Evolutionary conservation across 148 eudicot genomes (phyloP).

Genomic region (Rheum nobile): DNA sequence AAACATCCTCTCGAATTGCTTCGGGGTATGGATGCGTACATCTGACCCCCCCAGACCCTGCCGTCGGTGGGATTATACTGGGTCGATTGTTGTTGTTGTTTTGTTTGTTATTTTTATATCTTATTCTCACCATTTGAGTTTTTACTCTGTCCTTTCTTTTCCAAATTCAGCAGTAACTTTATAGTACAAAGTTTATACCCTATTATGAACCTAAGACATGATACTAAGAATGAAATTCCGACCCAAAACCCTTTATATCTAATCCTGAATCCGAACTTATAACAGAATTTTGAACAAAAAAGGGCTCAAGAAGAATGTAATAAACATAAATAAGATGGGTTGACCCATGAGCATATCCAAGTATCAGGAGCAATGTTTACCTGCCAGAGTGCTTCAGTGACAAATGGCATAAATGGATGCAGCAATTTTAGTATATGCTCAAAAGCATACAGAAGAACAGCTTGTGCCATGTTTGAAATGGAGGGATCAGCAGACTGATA

Average conservation of each 20-base stretch:
- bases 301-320: background rate
- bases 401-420: slow-evolving; percentile 99
- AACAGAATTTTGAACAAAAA: background rate
- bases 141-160: background rate
- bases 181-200: background rate
- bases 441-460: slow-evolving; percentile 81
- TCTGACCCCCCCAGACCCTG: too few relatives aligned
- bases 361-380: slow-evolving; percentile 20
- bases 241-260: background rate
- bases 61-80: too few relatives aligned
- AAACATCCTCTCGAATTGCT: too few relatives aligned
- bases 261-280: background rate
- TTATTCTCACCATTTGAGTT: background rate
- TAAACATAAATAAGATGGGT: background rate
- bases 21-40: too few relatives aligned
- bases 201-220: background rate
- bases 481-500: slow-evolving; percentile 50
- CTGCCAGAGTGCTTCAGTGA: slow-evolving; percentile 99
- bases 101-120: background rate
- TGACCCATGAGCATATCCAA: background rate
- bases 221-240: background rate
- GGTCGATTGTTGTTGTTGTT: too few relatives aligned
- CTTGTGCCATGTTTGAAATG: slow-evolving; percentile 48
- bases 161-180: background rate
- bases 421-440: slow-evolving; percentile 70